Base-by-base conservation (phyloP, 345 rosid genomes). In the Trapa incisa region DNA sequence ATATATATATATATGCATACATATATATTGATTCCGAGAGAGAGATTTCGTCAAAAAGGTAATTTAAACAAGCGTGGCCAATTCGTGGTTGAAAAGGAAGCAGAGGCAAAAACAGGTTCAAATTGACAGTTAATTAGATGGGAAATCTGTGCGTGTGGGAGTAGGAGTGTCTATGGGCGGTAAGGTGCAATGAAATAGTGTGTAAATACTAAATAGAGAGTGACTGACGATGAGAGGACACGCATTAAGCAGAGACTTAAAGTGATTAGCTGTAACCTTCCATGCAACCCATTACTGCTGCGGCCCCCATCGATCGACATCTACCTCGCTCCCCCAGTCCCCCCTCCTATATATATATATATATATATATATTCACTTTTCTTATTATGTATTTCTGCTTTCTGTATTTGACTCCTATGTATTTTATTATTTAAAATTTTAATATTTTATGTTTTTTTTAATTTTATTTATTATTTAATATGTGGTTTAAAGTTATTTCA, bases 21-120 rank as follows among this genome's bases (percentile, higher is more conserved):
- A 4, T 50, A 16, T 52, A 48, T 50, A 1, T 35, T 16, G 60
- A 52, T 35, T 36, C 15, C 15, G 13, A 69, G 62, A 13, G 48
- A 11, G 48, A 39, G 68, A 5, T 42, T 22, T 52, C 22, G 70
- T 52, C 70, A 57, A 67, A 66, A 57, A 61, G 65, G 67, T 37
- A 52, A 14, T 67, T 47, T 32, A 54, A 43, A 71, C 78, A 80
- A 64, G 84, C 90, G 87, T 79, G 90, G 87, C 77, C 66, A 75
- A 39, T 69, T 81, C 90, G 90, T 72, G 70, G 75, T 33, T 56
- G 41, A 29, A 39, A 45, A 45, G 3, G 12, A 45, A 45, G 29
- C 29, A 22, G 29, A 22, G 29, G 29, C 29, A 22, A 22, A 22
- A 22, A 22, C 29, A 22, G 29, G 29, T 22, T 22, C 29, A 22